Conservation (phyloP, 2,329 filamentous ascomycete genomes). For the Cadophora sp. region DNA sequence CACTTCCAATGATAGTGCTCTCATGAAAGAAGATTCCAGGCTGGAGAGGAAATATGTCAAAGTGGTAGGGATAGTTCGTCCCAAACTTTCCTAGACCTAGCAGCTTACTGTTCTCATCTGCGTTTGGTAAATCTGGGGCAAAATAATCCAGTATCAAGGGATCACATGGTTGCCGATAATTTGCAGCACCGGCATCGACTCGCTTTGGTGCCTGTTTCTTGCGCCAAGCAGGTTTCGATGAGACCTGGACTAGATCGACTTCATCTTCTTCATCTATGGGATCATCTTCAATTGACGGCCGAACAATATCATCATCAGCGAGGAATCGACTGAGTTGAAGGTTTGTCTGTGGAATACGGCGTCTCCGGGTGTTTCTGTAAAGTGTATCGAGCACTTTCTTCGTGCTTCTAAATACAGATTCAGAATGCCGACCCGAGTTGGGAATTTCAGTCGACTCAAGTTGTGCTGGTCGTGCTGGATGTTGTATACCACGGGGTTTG, state of each 20-base stretch:
- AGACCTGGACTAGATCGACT: neutral
- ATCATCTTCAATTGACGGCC: constrained; percentile 26
- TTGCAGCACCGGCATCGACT: constrained; percentile 43
- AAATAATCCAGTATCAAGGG: constrained; percentile 39
- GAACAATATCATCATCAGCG: constrained; percentile 35
- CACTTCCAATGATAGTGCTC: constrained; percentile 64
- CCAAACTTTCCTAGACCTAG: constrained; percentile 65
- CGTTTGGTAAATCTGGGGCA: constrained; percentile 34
- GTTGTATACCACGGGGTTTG: constrained; percentile 34
- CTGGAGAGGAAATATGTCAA: constrained; percentile 66
- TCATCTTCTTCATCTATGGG: neutral
- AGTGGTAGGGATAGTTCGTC: constrained; percentile 66
- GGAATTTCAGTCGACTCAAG: constrained; percentile 56
- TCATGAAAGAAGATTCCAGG: constrained; percentile 64
- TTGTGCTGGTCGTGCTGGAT: constrained; percentile 56
- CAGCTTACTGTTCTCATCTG: constrained; percentile 50
- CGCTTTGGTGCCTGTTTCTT: constrained; percentile 41
- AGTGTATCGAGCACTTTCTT: constrained; percentile 63
- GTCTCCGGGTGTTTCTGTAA: constrained; percentile 53
- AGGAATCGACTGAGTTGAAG: constrained; percentile 50
- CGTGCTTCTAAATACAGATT: constrained; percentile 53
- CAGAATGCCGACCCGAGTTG: constrained; percentile 43
- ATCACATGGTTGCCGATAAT: constrained; percentile 45
- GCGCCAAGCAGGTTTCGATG: constrained; percentile 20
- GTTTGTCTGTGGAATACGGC: constrained; percentile 39